phyloP scores from a whole-genome alignment of 164 flowering plant genomes.

The Aristolochia fimbriata region DNA sequence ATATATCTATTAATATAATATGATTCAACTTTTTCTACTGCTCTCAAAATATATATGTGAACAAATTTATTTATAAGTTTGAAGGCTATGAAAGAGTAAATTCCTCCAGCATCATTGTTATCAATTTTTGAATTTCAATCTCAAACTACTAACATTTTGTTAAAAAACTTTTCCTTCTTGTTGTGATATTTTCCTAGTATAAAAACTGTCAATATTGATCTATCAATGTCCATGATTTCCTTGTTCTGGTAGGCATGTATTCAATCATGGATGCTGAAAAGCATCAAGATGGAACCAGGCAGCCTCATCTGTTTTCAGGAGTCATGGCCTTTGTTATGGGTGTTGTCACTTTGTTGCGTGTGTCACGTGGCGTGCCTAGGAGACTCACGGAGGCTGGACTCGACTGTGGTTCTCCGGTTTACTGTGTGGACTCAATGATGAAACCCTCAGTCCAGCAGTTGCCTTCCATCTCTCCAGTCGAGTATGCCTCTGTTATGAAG shows the following conservation, averaged over 20 bases:
- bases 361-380: conserved; percentile 31
- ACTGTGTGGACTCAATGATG: not conserved
- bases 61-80: too few species aligned
- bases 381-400: conserved; percentile 32
- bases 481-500: conserved; percentile 37
- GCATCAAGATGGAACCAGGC: not conserved
- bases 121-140: too few species aligned
- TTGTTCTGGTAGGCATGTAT: not conserved
- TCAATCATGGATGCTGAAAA: not conserved
- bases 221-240: too few species aligned
- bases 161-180: too few species aligned
- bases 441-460: not conserved
- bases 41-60: too few species aligned
- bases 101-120: too few species aligned
- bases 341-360: conserved; percentile 35
- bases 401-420: not conserved
- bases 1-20: too few species aligned
- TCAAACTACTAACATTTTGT: too few species aligned
- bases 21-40: too few species aligned
- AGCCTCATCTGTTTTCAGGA: conserved; percentile 24
- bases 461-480: conserved; percentile 1
- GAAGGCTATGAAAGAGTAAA: too few species aligned
- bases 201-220: too few species aligned
- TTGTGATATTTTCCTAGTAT: too few species aligned
- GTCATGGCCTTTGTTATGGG: conserved; percentile 56